These are phyloP conservation scores for Zarea fungicola DNA, from an alignment of 2,329 filamentous ascomycete species.

Conservation along the genomic window DNA sequence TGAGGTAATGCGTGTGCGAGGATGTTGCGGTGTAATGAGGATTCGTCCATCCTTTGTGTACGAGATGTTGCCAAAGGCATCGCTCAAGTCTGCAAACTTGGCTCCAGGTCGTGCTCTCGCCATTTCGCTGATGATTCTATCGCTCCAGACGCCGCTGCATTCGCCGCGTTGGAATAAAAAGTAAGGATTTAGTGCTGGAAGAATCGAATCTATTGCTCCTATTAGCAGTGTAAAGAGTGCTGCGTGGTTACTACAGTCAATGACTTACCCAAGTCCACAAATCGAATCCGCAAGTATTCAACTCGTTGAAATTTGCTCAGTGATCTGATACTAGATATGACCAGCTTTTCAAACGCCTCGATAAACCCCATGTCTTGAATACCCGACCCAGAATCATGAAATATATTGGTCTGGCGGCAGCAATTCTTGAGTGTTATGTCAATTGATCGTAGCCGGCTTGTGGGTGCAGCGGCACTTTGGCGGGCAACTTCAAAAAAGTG, in stretches of 20 bases:
- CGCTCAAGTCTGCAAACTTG: conserved; percentile 56
- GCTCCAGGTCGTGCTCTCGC: conserved; percentile 52
- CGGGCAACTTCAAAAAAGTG: conserved; percentile 59
- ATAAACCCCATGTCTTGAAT: conserved; percentile 71
- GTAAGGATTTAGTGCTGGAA: conserved; percentile 67
- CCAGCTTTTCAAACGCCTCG: conserved; percentile 62
- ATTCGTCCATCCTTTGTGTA: conserved; percentile 56
- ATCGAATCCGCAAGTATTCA: conserved; percentile 63
- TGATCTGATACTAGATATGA: conserved; percentile 57
- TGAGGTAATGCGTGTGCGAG: conserved; percentile 47
- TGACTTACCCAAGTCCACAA: conserved; percentile 63
- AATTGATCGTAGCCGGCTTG: conserved; percentile 55
- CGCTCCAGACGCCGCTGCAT: conserved; percentile 69
- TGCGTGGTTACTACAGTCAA: neutral
- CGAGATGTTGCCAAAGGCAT: conserved; percentile 57
- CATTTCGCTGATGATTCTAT: conserved; percentile 58
- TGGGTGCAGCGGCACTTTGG: conserved; percentile 42
- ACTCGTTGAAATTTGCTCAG: conserved; percentile 55
- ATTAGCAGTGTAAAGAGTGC: conserved; percentile 15
- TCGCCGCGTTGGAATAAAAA: conserved; percentile 57
- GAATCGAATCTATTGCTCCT: conserved; percentile 53
- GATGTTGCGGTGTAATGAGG: conserved; percentile 51
- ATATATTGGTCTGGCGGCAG: conserved; percentile 52
- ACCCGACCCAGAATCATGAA: conserved; percentile 61
- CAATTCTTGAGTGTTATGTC: conserved; percentile 72